phyloP scores from a whole-genome alignment of 2,329 filamentous ascomycete species.

The Fusarium vanettenii region DNA sequence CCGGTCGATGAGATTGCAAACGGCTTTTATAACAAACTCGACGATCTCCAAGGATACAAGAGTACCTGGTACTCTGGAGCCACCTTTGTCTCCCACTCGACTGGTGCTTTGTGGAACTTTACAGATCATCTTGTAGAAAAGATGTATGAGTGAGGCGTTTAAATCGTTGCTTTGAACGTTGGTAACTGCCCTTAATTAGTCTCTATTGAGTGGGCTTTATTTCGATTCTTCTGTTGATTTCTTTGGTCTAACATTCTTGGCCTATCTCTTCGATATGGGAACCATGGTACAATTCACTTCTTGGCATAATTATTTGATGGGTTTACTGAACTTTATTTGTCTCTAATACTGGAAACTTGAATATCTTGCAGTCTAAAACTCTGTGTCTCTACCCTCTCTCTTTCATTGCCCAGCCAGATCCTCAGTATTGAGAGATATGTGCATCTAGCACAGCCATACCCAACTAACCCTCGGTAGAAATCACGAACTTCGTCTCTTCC shows the following conservation, averaged over 20 bases:
- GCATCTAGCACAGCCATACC: background rate
- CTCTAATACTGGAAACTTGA: background rate
- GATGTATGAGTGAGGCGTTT: conserved; percentile 8
- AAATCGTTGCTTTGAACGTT: background rate
- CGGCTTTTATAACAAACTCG: conserved; percentile 30
- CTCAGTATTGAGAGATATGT: background rate
- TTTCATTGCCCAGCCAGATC: background rate
- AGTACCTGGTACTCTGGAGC: conserved; percentile 36
- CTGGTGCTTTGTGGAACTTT: conserved; percentile 35
- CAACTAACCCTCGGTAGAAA: background rate
- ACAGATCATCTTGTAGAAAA: conserved; percentile 30
- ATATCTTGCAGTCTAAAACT: background rate
- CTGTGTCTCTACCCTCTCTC: background rate
- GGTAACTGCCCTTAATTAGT: background rate
- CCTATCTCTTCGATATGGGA: no score
- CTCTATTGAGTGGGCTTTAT: background rate
- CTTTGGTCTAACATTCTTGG: background rate
- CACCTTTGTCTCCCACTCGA: conserved; percentile 29
- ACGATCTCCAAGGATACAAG: conserved; percentile 26
- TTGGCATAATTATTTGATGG: background rate
- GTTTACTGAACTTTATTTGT: background rate
- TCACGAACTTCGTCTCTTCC: background rate
- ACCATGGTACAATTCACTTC: background rate
- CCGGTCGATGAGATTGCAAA: conserved; percentile 9
- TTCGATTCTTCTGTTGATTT: background rate